phyloP scores from a whole-genome alignment of 176 grass and related monocot genomes.

The Aegilops umbellulata region DNA sequence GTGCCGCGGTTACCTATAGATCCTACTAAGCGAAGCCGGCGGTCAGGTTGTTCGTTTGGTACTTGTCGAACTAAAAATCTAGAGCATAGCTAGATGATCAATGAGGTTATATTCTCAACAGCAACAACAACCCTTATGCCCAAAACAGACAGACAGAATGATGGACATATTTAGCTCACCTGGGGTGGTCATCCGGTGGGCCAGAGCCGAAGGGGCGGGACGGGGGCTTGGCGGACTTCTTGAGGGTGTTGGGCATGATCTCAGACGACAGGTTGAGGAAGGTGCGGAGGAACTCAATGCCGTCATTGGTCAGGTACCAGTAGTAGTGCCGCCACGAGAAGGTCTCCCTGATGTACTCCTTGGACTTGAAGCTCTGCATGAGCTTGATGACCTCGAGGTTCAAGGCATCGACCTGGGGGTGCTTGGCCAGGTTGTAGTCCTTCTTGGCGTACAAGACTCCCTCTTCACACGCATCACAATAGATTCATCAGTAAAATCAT shows the following conservation, averaged over 20 bases:
- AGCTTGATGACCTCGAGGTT: conserved; percentile 95
- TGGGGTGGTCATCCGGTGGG: conserved; percentile 75
- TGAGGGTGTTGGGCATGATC: conserved; percentile 88
- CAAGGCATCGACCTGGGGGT: conserved; percentile 68
- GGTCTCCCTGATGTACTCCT: conserved; percentile 89
- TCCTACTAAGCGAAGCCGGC: too few relatives aligned
- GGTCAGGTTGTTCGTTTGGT: too few relatives aligned
- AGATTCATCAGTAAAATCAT: not conserved
- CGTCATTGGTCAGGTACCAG: conserved; percentile 95
- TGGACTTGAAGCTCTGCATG: conserved; percentile 99
- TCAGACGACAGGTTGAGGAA: conserved; percentile 88
- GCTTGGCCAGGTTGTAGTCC: conserved; percentile 95
- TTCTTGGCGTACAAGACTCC: conserved; percentile 89
- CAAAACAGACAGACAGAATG: not conserved
- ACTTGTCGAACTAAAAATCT: too few relatives aligned
- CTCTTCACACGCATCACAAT: conserved; percentile 36
- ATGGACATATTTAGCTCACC: conserved; percentile 27
- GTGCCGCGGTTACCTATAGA: too few relatives aligned
- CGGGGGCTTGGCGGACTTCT: conserved; percentile 84
- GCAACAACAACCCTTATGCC: not conserved
- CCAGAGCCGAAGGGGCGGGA: conserved; percentile 79
- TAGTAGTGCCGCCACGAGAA: conserved; percentile 92
- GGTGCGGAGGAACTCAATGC: conserved; percentile 78
- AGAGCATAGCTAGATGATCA: not conserved
- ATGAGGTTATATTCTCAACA: not conserved